These are phyloP conservation scores for Spergularia azorica DNA, from an alignment of 179 eudicot genomes.

Conservation along the genomic window DNA sequence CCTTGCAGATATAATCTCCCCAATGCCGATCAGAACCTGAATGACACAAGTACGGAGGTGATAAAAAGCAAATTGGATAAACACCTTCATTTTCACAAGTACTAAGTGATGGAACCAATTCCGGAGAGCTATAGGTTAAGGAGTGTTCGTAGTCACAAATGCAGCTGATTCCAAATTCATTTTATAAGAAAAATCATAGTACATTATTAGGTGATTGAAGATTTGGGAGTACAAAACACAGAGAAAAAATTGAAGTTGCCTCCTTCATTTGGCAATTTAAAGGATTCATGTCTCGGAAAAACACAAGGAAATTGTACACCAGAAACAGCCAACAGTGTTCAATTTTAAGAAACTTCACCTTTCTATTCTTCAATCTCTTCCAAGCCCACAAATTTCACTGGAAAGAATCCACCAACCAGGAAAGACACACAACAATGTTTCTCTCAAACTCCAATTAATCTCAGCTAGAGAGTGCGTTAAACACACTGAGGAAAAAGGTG, in stretches of 20 bases:
- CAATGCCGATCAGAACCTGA: conserved; percentile 83
- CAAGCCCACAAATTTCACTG: too few relatives aligned
- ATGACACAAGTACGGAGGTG: conserved; percentile 21
- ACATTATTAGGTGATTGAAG: too few relatives aligned
- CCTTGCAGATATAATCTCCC: conserved; percentile 83
- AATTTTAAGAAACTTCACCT: not conserved
- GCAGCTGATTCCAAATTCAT: too few relatives aligned
- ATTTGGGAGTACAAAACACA: not conserved
- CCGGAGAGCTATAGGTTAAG: too few relatives aligned
- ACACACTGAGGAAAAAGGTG: not conserved
- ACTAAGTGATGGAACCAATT: not conserved
- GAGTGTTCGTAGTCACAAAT: too few relatives aligned
- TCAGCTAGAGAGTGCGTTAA: not conserved
- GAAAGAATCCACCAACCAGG: not conserved
- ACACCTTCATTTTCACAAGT: not conserved
- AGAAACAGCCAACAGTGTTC: not conserved
- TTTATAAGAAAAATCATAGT: too few relatives aligned
- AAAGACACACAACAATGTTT: not conserved
- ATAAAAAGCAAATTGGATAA: not conserved
- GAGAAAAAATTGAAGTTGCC: not conserved
- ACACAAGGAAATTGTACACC: not conserved
- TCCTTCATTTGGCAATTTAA: not conserved
- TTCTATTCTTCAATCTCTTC: not conserved
- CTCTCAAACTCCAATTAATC: not conserved
- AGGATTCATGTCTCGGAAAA: too few relatives aligned